Conservation (phyloP, 768 basidiomycete species). For the Lactarius evosmus region DNA sequence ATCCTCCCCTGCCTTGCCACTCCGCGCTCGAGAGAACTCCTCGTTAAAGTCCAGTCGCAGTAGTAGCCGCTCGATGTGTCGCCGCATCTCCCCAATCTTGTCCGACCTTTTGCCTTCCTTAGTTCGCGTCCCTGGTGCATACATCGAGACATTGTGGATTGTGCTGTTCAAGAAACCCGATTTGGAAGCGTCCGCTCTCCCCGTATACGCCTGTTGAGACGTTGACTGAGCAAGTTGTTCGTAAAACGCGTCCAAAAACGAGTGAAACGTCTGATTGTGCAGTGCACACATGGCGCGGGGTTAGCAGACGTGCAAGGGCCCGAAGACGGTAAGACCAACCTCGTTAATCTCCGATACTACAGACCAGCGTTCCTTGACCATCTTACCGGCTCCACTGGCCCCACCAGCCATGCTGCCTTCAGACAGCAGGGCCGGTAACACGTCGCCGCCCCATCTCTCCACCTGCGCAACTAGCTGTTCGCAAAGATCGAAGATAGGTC, state of each 20-base stretch:
- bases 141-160: slow-evolving; percentile 42
- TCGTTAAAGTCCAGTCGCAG: slow-evolving; percentile 85
- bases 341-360: slow-evolving; percentile 75
- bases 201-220: slow-evolving; percentile 66
- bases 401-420: slow-evolving; percentile 68
- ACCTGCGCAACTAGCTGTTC: slow-evolving; percentile 85
- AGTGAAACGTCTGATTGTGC: slow-evolving; percentile 55
- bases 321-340: slow-evolving; percentile 42
- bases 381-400: slow-evolving; percentile 59
- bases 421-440: slow-evolving; percentile 76
- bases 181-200: slow-evolving; percentile 65
- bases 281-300: background rate
- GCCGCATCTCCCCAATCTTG: slow-evolving; percentile 62
- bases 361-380: slow-evolving; percentile 67
- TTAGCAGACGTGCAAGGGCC: slow-evolving; percentile 24
- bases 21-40: slow-evolving; percentile 50
- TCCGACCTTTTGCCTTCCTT: slow-evolving; percentile 51
- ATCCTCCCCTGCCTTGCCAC: slow-evolving; percentile 34
- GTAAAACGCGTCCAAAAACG: slow-evolving; percentile 71
- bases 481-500: slow-evolving; percentile 76
- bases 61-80: slow-evolving; percentile 79
- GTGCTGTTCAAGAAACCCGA: slow-evolving; percentile 61
- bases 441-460: slow-evolving; percentile 90
- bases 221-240: slow-evolving; percentile 74
- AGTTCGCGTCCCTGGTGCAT: slow-evolving; percentile 45